Conservation (phyloP, 1,284 basidiomycete genomes). For the Rhodotorula sp. region DNA sequence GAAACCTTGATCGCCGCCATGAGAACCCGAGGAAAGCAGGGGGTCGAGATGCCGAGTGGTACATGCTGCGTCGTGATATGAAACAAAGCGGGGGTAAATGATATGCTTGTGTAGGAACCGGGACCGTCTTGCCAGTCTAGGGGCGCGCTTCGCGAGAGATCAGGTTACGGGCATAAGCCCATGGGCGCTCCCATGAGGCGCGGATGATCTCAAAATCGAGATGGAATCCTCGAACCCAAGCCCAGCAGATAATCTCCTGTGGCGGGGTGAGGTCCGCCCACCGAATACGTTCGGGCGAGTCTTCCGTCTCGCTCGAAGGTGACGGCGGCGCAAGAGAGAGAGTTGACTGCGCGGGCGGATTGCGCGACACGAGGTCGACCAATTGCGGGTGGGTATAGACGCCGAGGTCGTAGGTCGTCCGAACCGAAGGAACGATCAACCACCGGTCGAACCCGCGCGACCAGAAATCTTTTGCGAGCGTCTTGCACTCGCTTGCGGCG, state of each 20-base stretch:
- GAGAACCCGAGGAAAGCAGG: background rate
- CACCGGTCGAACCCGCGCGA: slow-evolving; percentile 30
- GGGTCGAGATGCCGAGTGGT: background rate
- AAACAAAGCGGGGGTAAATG: too few relatives aligned
- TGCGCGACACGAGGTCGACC: slow-evolving; percentile 1
- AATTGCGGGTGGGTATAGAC: slow-evolving; percentile 29
- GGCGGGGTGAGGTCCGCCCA: slow-evolving; percentile 19
- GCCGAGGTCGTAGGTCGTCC: slow-evolving; percentile 22
- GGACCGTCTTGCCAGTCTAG: too few relatives aligned
- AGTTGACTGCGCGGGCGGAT: background rate
- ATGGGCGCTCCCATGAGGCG: slow-evolving; percentile 10
- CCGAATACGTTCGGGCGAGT: slow-evolving; percentile 7
- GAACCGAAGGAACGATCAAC: slow-evolving; percentile 38
- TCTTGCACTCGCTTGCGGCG: slow-evolving; percentile 39
- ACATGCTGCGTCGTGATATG: background rate
- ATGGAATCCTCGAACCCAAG: slow-evolving; percentile 24
- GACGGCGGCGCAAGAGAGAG: background rate
- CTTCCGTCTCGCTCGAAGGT: background rate
- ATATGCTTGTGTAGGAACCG: too few relatives aligned
- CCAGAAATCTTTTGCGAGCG: slow-evolving; percentile 37
- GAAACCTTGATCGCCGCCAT: too few relatives aligned
- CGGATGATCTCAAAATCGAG: slow-evolving; percentile 27
- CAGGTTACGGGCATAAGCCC: background rate
- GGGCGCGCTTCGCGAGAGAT: background rate
- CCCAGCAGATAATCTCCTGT: slow-evolving; percentile 18